A percentile compares a stretch with the other conserved stretches of the same genome.
Conservation (phyloP, 1,284 basidiomycete species). For the Ganoderma sinense region DNA sequence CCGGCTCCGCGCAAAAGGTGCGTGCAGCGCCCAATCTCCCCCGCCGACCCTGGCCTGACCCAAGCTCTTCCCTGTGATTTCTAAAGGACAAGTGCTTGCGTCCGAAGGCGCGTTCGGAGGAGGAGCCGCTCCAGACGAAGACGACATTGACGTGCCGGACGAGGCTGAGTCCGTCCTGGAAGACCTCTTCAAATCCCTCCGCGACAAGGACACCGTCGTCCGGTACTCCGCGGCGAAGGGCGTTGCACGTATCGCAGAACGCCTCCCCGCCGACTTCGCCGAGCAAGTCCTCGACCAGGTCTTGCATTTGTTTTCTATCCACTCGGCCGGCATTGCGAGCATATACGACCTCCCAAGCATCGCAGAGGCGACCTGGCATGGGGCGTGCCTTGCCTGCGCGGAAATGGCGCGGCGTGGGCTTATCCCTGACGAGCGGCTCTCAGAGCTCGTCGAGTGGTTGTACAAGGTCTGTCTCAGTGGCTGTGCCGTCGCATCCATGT, state of each 20-base stretch:
- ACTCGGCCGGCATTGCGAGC: conserved; percentile 64
- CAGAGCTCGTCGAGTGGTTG: conserved; percentile 78
- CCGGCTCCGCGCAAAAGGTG: conserved; percentile 51
- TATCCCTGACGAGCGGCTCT: conserved; percentile 63
- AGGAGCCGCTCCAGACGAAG: conserved; percentile 35
- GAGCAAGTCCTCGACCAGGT: conserved; percentile 86
- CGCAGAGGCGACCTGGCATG: conserved; percentile 94
- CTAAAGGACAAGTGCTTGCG: conserved; percentile 30
- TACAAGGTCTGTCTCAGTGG: conserved; percentile 63
- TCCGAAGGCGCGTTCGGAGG: neutral
- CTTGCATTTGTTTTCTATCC: conserved; percentile 73
- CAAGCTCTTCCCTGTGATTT: neutral
- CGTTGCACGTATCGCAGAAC: conserved; percentile 84
- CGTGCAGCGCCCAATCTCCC: conserved; percentile 14
- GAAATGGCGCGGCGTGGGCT: conserved; percentile 90
- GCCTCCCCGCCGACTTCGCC: conserved; percentile 79
- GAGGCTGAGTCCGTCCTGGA: conserved; percentile 83
- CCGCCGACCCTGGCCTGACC: neutral
- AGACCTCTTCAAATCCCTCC: conserved; percentile 77
- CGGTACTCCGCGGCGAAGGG: conserved; percentile 97
- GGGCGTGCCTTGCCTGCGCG: conserved; percentile 91
- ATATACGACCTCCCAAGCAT: conserved; percentile 78
- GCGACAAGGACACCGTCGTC: conserved; percentile 95
- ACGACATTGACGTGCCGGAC: conserved; percentile 80
- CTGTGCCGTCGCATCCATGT: conserved; percentile 9